These are phyloP conservation scores for Suillus alpinus DNA, from an alignment of 768 basidiomycete species.

Conservation along the genomic window DNA sequence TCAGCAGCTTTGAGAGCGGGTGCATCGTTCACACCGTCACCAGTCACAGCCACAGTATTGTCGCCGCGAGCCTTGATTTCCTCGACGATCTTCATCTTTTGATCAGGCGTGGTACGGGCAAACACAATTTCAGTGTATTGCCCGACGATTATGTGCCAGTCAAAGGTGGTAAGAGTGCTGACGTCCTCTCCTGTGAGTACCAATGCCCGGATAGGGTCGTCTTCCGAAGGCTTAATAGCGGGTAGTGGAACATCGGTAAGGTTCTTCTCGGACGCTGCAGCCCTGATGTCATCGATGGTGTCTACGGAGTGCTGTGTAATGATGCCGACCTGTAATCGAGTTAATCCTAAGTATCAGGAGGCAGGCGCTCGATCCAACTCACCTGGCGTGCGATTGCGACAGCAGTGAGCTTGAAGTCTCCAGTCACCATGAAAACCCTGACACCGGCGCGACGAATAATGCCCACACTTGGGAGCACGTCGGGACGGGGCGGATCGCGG, in stretches of 20 bases:
- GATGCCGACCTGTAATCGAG: constrained; percentile 36
- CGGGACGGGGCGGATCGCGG: constrained; percentile 52
- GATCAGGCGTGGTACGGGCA: constrained; percentile 53
- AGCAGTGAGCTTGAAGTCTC: constrained; percentile 54
- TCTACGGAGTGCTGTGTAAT: constrained; percentile 38
- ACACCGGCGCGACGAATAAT: constrained; percentile 50
- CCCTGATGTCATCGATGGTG: constrained; percentile 28
- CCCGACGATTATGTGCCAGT: constrained; percentile 41
- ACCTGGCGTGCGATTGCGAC: constrained; percentile 49
- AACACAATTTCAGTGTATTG: constrained; percentile 46
- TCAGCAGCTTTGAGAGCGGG: constrained; percentile 52
- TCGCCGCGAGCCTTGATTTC: constrained; percentile 46
- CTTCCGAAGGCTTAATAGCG: constrained; percentile 33
- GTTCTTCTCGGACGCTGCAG: constrained; percentile 13
- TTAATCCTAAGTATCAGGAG: constrained; percentile 4
- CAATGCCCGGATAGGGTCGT: constrained; percentile 37
- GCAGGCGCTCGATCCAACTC: constrained; percentile 13
- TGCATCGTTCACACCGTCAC: constrained; percentile 57
- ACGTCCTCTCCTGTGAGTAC: constrained; percentile 47
- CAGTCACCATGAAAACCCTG: constrained; percentile 55
- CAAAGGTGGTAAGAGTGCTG: constrained; percentile 29
- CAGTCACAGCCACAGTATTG: constrained; percentile 51
- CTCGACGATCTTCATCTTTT: constrained; percentile 57
- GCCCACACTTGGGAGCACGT: constrained; percentile 45
- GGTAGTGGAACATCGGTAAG: constrained; percentile 14